Evolutionary conservation across 2,329 filamentous ascomycete genomes (phyloP), one percentile per base, ranked within the genome.

Genomic region (Penicillium sp.): DNA sequence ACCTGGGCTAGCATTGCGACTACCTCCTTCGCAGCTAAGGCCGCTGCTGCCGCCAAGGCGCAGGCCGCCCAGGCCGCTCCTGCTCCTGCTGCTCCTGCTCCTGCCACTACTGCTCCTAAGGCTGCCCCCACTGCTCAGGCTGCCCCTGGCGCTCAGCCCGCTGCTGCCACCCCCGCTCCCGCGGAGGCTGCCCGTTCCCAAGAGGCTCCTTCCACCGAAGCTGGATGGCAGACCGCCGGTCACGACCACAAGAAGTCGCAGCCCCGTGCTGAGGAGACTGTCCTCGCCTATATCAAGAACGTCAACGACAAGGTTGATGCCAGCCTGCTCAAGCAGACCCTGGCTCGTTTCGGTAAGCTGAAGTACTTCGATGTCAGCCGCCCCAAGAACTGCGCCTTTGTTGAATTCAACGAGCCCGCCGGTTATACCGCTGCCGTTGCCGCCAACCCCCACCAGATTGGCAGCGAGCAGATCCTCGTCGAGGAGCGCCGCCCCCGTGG

Each of bases 321-420:
- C 14, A 84, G 85, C 38, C 84, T 90, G 44, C 80, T 99, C 57
- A 88, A 83, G 73, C 80, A 82, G 50, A 82, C 85, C 51, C 80
- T 99, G 49, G 81, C 85, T 64, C 84, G 86, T 65, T 91, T 87
- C 60, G 85, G 84, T 60, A 84, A 86, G 69, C 71, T 87, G 45
- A 77, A 78, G 58, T 85, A 87, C 70, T 84, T 86, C 65, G 84
- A 87, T 67, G 81, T 87, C 63, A 85, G 80, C 71, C 82, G 84
- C 61, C 76, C 75, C 67, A 97, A 96, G 93, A 97, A 94, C 82
- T 97, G 91, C 70, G 94, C 94, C 26, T 97, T 97, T 71, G 90
- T 97, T 57, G 94, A 99, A 74, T 99, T 94, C 75, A 88, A 87
- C 70, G 89, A 88, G 44, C 72, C 85, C 22, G 86, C 91, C 53